Conservation (phyloP, 1,284 basidiomycete species). For the Irpex sp. region DNA sequence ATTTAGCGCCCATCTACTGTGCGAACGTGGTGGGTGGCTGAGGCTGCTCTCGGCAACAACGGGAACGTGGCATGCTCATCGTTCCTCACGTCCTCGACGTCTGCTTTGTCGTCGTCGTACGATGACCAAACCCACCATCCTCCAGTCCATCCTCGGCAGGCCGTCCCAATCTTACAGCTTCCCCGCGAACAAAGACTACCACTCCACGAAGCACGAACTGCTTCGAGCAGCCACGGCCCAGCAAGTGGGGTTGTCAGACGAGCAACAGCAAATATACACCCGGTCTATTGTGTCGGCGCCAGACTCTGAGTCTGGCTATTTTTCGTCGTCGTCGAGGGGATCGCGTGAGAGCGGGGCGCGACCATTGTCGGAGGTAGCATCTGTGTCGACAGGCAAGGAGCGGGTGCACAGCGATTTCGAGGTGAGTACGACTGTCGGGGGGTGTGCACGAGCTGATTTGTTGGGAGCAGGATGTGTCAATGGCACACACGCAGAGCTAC, state of each 20-base stretch:
- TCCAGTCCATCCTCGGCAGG: constrained; percentile 51
- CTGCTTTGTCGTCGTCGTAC: constrained; percentile 10
- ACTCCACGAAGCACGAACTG: constrained; percentile 43
- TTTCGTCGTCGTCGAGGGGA: constrained; percentile 33
- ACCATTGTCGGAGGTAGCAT: constrained; percentile 5
- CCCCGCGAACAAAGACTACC: constrained; percentile 42
- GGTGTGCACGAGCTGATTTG: too few species aligned
- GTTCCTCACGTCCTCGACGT: constrained; percentile 12
- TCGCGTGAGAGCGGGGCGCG: constrained; percentile 6
- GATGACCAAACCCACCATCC: constrained; percentile 56
- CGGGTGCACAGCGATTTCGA: constrained; percentile 2
- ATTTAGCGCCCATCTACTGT: not conserved
- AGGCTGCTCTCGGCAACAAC: not conserved
- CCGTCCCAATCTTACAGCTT: constrained; percentile 56
- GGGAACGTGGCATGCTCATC: constrained; percentile 16
- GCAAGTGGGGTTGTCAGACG: constrained; percentile 1
- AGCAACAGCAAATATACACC: not conserved
- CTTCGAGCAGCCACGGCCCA: constrained; percentile 19
- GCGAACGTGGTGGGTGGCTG: constrained; percentile 3
- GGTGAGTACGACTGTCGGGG: constrained; percentile 1
- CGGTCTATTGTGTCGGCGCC: constrained; percentile 7
- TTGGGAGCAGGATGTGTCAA: not conserved
- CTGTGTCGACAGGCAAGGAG: not conserved
- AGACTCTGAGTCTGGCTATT: constrained; percentile 8
- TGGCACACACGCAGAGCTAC: constrained; percentile 4